phyloP scores from a whole-genome alignment of 2,329 filamentous ascomycete species.

The Neonectria faginata region DNA sequence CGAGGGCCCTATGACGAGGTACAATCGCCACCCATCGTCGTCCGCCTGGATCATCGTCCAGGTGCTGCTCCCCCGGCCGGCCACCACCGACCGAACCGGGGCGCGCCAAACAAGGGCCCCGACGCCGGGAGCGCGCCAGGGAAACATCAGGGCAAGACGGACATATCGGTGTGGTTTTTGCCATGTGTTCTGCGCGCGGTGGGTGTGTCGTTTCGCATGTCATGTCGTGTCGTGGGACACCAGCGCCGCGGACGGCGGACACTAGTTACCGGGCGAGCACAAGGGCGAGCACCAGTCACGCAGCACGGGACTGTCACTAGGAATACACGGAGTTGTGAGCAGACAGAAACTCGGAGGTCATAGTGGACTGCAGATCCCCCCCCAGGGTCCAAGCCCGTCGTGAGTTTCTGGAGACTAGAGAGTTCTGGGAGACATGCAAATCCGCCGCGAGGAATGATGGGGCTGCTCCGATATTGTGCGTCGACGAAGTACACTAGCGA shows the following conservation, averaged over 20 bases:
- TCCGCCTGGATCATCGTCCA: neutral
- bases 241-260: slow-evolving; percentile 20
- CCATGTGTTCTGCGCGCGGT: slow-evolving; percentile 8
- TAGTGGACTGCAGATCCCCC: neutral
- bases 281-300: neutral
- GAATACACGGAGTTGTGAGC: neutral
- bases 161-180: slow-evolving; percentile 18
- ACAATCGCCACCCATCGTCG: neutral
- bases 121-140: neutral
- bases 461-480: neutral
- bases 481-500: neutral
- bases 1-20: slow-evolving; percentile 8
- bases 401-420: neutral
- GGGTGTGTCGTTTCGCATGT: slow-evolving; percentile 14
- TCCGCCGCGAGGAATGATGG: neutral
- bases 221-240: slow-evolving; percentile 9
- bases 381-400: neutral
- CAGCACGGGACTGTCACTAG: neutral
- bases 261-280: slow-evolving; percentile 16
- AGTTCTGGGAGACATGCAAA: neutral
- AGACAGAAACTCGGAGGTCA: neutral
- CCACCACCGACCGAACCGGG: slow-evolving; percentile 10
- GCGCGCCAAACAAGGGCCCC: neutral
- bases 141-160: slow-evolving; percentile 10
- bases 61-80: neutral